phyloP scores from a whole-genome alignment of 1,284 basidiomycete genomes.

The Sporisorium exsertum region DNA sequence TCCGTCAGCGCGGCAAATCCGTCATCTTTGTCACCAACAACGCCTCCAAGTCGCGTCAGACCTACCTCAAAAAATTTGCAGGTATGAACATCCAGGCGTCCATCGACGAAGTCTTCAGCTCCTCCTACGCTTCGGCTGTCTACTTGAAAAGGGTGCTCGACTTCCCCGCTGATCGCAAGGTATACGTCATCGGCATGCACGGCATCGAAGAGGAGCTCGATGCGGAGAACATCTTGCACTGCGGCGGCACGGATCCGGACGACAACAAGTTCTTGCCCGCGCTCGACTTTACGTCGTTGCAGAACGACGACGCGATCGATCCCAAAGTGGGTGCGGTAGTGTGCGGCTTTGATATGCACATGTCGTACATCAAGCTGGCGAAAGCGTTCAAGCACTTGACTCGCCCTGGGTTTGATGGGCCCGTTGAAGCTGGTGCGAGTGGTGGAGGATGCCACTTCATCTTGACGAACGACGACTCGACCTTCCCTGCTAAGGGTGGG shows the following conservation, averaged over 20 bases:
- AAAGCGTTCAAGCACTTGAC: conserved; percentile 91
- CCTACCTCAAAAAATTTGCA: conserved; percentile 91
- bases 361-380: conserved; percentile 85
- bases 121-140: conserved; percentile 91
- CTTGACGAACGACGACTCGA: conserved; percentile 91
- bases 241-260: conserved; percentile 87
- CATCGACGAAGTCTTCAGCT: conserved; percentile 90
- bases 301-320: conserved; percentile 73
- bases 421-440: conserved; percentile 70
- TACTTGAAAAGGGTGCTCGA: conserved; percentile 90
- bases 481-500: conserved; percentile 83
- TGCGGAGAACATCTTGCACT: conserved; percentile 81
- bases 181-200: conserved; percentile 92
- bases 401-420: conserved; percentile 53
- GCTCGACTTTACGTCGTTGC: conserved; percentile 77
- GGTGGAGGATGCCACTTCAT: conserved; percentile 87
- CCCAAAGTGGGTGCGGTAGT: conserved; percentile 87
- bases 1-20: conserved; percentile 77
- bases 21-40: conserved; percentile 98
- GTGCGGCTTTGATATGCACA: conserved; percentile 76
- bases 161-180: conserved; percentile 89
- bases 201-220: conserved; percentile 92
- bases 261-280: conserved; percentile 83
- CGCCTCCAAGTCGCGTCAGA: conserved; percentile 89
- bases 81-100: conserved; percentile 85